Evolutionary conservation across 345 rosid genomes (phyloP).

Genomic region (Syzygium grande): DNA sequence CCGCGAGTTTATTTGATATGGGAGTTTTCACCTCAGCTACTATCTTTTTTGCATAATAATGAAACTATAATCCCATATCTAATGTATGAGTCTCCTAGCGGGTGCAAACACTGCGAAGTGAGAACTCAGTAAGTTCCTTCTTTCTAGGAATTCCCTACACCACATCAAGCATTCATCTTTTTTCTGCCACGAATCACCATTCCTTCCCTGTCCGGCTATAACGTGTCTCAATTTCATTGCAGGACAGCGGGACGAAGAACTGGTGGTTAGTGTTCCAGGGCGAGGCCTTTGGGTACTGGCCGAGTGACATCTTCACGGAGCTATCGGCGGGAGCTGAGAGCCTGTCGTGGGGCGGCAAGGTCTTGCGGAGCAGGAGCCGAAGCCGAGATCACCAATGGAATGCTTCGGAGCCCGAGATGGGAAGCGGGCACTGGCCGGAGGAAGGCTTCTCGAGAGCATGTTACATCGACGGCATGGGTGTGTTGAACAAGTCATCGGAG

Average conservation of each 20-base stretch:
- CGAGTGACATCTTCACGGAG: not conserved
- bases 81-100: not conserved
- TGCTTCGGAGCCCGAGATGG: not conserved
- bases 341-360: not conserved
- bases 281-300: not conserved
- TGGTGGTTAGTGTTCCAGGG: not conserved
- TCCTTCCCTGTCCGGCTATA: not conserved
- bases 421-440: not conserved
- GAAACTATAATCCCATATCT: not conserved
- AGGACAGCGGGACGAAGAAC: not conserved
- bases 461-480: not conserved
- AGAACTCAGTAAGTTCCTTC: not conserved
- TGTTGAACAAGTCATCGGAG: not conserved
- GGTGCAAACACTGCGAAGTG: not conserved
- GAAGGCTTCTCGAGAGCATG: not conserved
- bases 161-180: not conserved
- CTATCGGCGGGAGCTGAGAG: not conserved
- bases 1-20: not conserved
- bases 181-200: accelerated
- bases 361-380: not conserved
- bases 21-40: not conserved
- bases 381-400: not conserved
- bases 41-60: not conserved
- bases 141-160: not conserved
- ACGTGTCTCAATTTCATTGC: accelerated